Evolutionary conservation across 164 flowering plant genomes (phyloP), one percentile per base, ranked within the genome.

Genomic region (Chimonanthus praecox): DNA sequence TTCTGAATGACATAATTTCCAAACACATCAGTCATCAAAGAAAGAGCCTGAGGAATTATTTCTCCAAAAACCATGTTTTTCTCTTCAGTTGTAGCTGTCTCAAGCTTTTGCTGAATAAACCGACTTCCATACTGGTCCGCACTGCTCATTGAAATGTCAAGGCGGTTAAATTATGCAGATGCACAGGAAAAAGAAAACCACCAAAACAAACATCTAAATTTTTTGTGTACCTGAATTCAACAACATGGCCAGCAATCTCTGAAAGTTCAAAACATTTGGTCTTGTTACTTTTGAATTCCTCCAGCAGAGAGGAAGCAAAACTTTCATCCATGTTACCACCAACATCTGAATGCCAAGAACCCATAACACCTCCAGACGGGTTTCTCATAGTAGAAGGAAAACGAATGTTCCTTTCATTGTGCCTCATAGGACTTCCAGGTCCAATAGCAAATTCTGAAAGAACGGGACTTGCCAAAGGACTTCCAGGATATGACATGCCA

Each of bases 1-100:
- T 95, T 95, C 74, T 95, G 99, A 77, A 95, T 85, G 72, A 95
- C 98, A 85, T 95, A 95, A 74, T 95, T 95, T 61, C 99, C 99
- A 84, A 95, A 95, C 18, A 95, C 99, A 80, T 95, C 98, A 68
- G 97, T 95, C 95, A 95, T 95, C 72, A 95, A 79, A 10, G 94
- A 80, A 76, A 88, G 87, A 16, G 95, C 96, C 66, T 85, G 91
- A 43, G 99, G 99, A 84, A 88, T 84, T 47, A 95, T 91, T 80
- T 95, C 99, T 71, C 82, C 78, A 72, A 88, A 95, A 51, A 95
- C 92, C 94, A 86, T 90, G 78, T 87, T 80, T 76, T 90, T 95
- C 84, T 95, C 99, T 54, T 90, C 98, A 9, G 73, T 46, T 4
- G 92, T 87, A 51, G 97, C 97, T 20, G 90, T 92, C 83, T 95